phyloP scores from a whole-genome alignment of 2,329 filamentous ascomycete species.

The Apiospora hydei region DNA sequence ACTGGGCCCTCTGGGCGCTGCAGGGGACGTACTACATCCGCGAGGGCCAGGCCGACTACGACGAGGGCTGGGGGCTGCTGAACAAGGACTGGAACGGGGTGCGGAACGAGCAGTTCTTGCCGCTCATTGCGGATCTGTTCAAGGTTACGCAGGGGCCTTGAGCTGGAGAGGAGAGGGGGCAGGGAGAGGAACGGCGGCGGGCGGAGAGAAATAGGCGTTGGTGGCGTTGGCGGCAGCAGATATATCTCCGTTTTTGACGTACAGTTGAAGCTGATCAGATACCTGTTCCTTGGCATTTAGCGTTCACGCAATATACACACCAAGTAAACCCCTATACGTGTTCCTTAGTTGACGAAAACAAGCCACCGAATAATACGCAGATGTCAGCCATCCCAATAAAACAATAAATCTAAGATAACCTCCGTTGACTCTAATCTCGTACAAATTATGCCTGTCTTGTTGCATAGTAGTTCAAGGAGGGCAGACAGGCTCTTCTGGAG shows the following conservation, averaged over 20 bases:
- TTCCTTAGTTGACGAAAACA: too few species aligned
- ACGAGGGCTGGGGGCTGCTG: conserved; percentile 61
- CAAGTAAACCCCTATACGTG: not conserved
- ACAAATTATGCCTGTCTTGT: not conserved
- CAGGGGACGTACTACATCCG: conserved; percentile 66
- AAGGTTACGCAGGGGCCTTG: conserved; percentile 50
- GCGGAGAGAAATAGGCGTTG: too few species aligned
- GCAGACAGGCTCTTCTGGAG: not conserved
- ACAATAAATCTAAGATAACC: not conserved
- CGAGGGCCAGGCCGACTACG: conserved; percentile 55
- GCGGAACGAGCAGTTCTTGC: conserved; percentile 46
- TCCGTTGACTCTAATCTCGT: not conserved
- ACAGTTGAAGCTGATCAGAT: too few species aligned
- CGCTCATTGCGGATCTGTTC: conserved; percentile 47
- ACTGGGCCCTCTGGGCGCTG: conserved; percentile 67
- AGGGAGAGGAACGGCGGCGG: not conserved
- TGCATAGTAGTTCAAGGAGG: not conserved
- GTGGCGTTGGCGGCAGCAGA: not conserved
- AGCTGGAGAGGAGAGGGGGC: conserved; percentile 5
- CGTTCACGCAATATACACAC: not conserved
- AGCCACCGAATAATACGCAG: too few species aligned
- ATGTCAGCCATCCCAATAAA: not conserved
- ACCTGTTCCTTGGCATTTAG: too few species aligned
- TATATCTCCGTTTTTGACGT: not conserved
- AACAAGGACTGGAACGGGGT: conserved; percentile 51